Percentiles rank a stretch among this genome's conserved stretches.
These are phyloP conservation scores for Centaurea solstitialis DNA, from an alignment of 129 eudicot species.

Conservation along the genomic window DNA sequence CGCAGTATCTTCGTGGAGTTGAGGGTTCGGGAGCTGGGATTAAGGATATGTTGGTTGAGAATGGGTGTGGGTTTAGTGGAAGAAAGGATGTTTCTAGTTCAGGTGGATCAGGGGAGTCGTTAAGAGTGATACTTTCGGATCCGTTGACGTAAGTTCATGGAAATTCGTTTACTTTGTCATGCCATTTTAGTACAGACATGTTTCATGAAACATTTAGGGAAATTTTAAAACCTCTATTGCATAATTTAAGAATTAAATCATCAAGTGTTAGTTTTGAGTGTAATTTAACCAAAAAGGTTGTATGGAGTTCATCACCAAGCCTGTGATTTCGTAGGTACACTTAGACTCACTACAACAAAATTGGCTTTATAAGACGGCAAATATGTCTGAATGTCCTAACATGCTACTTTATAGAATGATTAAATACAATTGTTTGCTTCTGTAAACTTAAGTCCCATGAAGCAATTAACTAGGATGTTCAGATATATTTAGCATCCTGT, in stretches of 20 bases:
- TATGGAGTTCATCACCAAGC: neutral
- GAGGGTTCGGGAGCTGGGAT: conserved; percentile 62
- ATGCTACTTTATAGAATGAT: neutral
- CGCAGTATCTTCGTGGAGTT: conserved; percentile 51
- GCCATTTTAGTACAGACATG: neutral
- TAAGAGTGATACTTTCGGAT: conserved; percentile 76
- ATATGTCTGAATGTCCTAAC: neutral
- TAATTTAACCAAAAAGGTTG: too few relatives aligned
- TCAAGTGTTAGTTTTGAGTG: neutral
- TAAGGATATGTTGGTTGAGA: conserved; percentile 59
- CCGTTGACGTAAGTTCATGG: conserved; percentile 70
- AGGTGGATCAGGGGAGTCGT: conserved; percentile 70
- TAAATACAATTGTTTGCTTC: neutral
- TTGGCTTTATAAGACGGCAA: neutral
- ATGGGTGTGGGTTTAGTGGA: conserved; percentile 75
- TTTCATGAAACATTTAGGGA: neutral
- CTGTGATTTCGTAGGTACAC: neutral
- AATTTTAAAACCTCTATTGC: neutral
- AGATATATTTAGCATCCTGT: neutral
- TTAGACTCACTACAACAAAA: neutral
- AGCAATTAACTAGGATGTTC: neutral
- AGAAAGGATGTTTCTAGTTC: conserved; percentile 53
- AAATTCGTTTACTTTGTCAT: neutral
- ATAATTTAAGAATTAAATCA: neutral
- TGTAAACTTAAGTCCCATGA: neutral